Percentiles rank a stretch among this genome's conserved stretches.
phyloP scores from a whole-genome alignment of 352 stramenopile genomes.

The Phytophthora nicotianae region DNA sequence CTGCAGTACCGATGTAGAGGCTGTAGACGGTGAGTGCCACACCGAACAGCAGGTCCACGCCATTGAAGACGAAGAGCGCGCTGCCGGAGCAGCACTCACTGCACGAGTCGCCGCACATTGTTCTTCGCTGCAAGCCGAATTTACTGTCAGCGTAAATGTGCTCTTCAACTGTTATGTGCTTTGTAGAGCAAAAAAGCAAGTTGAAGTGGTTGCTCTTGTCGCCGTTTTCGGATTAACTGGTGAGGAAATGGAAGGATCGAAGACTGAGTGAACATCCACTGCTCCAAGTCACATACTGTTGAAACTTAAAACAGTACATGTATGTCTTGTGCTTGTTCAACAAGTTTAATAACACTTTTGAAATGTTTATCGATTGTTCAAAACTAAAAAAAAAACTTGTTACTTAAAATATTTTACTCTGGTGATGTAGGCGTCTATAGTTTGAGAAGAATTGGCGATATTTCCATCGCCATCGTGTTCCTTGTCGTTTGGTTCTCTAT shows the following conservation, averaged over 20 bases:
- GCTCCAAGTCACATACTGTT: no score
- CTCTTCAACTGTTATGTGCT: background rate
- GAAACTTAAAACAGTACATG: no score
- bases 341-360: no score
- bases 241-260: no score
- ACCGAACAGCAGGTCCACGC: slow-evolving; percentile 66
- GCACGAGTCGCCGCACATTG: slow-evolving; percentile 43
- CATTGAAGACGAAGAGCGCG: slow-evolving; percentile 75
- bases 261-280: no score
- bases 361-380: background rate
- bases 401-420: slow-evolving; percentile 15
- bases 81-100: slow-evolving; percentile 61
- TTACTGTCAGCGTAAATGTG: background rate
- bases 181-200: slow-evolving; percentile 14
- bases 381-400: background rate
- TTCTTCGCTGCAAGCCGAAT: slow-evolving; percentile 2
- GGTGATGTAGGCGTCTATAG: slow-evolving; percentile 10
- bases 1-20: slow-evolving; percentile 54
- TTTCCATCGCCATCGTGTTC: background rate
- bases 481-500: background rate
- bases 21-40: slow-evolving; percentile 63
- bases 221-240: background rate
- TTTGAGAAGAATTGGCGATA: slow-evolving; percentile 2
- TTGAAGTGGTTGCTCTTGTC: slow-evolving; percentile 9
- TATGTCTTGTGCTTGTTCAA: no score